Base-by-base conservation (phyloP, 768 basidiomycete species). In the Crepidotus variabilis region DNA sequence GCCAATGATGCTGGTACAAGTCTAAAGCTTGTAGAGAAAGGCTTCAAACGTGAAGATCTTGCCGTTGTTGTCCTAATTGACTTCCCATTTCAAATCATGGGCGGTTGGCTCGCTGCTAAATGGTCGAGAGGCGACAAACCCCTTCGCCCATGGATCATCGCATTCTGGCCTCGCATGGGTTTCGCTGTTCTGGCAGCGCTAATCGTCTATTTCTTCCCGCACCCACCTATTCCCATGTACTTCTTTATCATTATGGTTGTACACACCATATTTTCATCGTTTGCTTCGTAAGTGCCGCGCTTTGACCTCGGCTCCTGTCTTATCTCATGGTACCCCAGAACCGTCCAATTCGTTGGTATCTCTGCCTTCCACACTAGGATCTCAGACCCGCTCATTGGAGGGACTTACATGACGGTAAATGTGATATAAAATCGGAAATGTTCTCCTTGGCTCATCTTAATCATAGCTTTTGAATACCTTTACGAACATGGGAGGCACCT, bases 341-440 rank as follows among this genome's bases (percentile, higher is more conserved):
- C 96, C 4, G 87, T 98, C n/a, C 96, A 99, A 71, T 99, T 98
- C 67, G 96, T 98, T 18, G 94, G 97, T 8, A 94, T 98, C 59
- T 92, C 94, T n/a, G 97, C 97, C 2, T 99, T 98, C 81, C 97
- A 98, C 65, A 98, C 94, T 2, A 85, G 90, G 53, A 87, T 99
- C 35, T 94, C 97, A 0, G 97, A 99, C 67, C 97, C 97, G 0
- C 67, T 97, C 11, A 97, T 99, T 52, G 97, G 97, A 24, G 97
- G 97, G 51, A 99, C 97, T 0, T 99, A 99, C 71, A 99, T 99
- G 97, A 99, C 97, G 11, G 95, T 94, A 64, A 60, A 85, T 73
- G 28, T 9, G n/a, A 23, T 48, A 33, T 23, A 28, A 21, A 18
- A n/a, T 52, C 59, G 14, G 45, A 16, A 32, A 28, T 47, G 23